phyloP scores from a whole-genome alignment of 129 eudicot species.

The Chrysanthemum seticuspe region DNA sequence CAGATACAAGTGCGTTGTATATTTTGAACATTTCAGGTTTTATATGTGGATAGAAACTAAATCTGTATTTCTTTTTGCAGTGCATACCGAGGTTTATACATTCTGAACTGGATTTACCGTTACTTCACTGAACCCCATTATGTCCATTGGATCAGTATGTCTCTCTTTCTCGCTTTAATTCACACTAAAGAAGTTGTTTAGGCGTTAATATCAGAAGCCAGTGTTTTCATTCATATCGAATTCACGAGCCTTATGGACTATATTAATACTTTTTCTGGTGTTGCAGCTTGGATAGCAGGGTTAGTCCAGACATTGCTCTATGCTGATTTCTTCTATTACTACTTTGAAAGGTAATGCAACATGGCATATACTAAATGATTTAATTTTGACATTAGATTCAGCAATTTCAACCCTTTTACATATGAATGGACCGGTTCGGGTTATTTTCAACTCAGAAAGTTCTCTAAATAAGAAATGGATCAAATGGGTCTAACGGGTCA shows the following conservation, averaged over 20 bases:
- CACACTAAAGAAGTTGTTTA: not conserved
- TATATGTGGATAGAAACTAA: slow-evolving; percentile 1
- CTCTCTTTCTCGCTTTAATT: not conserved
- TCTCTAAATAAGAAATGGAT: too few species aligned
- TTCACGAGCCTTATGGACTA: slow-evolving; percentile 7
- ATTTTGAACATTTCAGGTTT: not conserved
- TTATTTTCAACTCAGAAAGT: too few species aligned
- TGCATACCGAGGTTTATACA: slow-evolving; percentile 80
- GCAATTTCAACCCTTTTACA: not conserved
- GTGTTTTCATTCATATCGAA: slow-evolving; percentile 18
- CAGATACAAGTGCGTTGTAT: slow-evolving; percentile 9
- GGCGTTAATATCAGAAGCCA: not conserved
- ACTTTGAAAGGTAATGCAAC: slow-evolving; percentile 70
- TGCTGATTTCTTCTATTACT: slow-evolving; percentile 94
- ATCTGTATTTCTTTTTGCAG: slow-evolving; percentile 41
- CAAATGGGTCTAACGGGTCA: not conserved
- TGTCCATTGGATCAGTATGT: slow-evolving; percentile 81
- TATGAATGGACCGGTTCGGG: not conserved
- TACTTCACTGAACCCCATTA: slow-evolving; percentile 90
- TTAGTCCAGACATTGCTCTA: slow-evolving; percentile 76
- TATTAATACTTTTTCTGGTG: slow-evolving; percentile 5
- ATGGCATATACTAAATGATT: not conserved
- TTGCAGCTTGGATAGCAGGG: slow-evolving; percentile 90
- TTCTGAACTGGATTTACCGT: slow-evolving; percentile 91
- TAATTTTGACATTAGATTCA: not conserved